Evolutionary conservation across 176 grass and related monocot species (phyloP), one percentile per base, ranked within the genome.

Genomic region (Cenchrus fungigraminus): DNA sequence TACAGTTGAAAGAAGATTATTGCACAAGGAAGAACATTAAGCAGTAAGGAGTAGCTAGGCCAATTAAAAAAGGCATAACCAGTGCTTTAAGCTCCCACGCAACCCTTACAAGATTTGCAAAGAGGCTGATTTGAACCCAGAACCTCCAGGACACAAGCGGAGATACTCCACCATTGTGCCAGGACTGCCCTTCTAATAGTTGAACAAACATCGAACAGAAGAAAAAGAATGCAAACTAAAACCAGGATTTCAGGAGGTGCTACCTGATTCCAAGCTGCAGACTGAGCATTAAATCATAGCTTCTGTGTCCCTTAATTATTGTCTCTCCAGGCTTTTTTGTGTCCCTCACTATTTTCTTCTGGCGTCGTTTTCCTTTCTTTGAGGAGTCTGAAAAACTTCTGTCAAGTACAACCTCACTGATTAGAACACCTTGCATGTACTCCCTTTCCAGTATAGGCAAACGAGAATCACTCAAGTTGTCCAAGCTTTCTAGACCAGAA

Each of bases 381-480:
- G 91, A 93, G 79, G 91, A 87, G 60, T 80, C 71, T 56, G 92
- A 87, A 83, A 96, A 99, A 77, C 67, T 86, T 67, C 89, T 90
- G 51, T 82, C 85, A 49, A 92, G 83, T 73, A 97, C 86, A 49
- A 96, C 83, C 78, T 99, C 97, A n/a, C 91, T 99, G 71, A 99
- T 99, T 76, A 99, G 85, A 78, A 99, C 90, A 66, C 97, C 97
- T 91, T 99, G 97, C 97, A 97, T 90, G 83, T 99, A 99, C 83
- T 99, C 94, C 85, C 94, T 92, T 80, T 99, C 97, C 54, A 97
- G 86, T 54, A 97, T 90, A 54, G 94, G 90, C 62, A 90, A 65
- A 80, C 84, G 74, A 58, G 87, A 81, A 81, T 99, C 94, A 9
- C 65, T 76, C 44, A 80, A 50, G 77, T 79, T 90, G 79, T 85